Conservation (phyloP, 1,284 basidiomycete species). For the Melampsora medusae region DNA sequence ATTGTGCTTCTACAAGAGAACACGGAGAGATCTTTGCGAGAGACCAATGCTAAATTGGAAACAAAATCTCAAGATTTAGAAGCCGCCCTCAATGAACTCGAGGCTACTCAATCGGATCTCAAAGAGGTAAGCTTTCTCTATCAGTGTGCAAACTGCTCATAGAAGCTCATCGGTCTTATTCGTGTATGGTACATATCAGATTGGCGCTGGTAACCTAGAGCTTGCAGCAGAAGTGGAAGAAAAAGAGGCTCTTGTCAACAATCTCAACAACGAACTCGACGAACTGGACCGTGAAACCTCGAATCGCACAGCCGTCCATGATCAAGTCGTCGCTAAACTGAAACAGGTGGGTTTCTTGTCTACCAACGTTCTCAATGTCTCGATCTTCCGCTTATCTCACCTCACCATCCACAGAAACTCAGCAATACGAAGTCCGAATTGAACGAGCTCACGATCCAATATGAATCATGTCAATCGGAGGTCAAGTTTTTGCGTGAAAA, state of each 20-base stretch:
- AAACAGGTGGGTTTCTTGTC: constrained; percentile 65
- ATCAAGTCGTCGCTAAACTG: constrained; percentile 68
- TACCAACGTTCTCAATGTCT: constrained; percentile 32
- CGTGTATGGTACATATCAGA: constrained; percentile 57
- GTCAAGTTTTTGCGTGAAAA: constrained; percentile 57
- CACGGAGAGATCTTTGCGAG: constrained; percentile 70
- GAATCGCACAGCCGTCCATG: constrained; percentile 69
- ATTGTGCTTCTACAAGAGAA: constrained; percentile 69
- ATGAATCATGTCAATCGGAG: constrained; percentile 49
- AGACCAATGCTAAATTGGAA: constrained; percentile 59
- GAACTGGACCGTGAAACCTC: constrained; percentile 63
- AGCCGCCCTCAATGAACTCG: constrained; percentile 68
- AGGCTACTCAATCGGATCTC: constrained; percentile 68
- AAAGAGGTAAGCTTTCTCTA: constrained; percentile 63
- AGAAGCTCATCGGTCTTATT: too few species aligned
- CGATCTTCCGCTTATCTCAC: constrained; percentile 18
- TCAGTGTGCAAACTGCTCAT: not conserved
- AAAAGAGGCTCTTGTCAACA: constrained; percentile 50
- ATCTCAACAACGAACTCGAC: constrained; percentile 57
- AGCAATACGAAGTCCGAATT: constrained; percentile 48
- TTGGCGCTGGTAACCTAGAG: constrained; percentile 59
- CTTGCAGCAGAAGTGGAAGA: constrained; percentile 64
- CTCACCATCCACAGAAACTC: constrained; percentile 47
- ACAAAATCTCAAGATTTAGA: constrained; percentile 71
- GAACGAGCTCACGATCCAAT: constrained; percentile 49